These are phyloP conservation scores for Hysterangium stoloniferum DNA, from an alignment of 768 basidiomycete genomes.

Conservation along the genomic window DNA sequence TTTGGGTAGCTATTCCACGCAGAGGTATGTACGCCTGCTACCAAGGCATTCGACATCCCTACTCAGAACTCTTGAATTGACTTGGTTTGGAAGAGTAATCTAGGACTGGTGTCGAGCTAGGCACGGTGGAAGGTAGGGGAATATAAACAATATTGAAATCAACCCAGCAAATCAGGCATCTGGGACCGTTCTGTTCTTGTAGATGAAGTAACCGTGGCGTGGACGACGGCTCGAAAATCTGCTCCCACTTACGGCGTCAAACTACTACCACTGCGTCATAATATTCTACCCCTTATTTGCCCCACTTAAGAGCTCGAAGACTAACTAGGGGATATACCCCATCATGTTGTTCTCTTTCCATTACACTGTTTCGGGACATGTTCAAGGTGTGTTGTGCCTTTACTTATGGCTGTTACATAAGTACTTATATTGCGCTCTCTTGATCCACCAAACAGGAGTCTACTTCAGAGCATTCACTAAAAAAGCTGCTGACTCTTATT, in stretches of 20 bases:
- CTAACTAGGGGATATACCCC: background rate
- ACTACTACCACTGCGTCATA: no score
- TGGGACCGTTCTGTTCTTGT: background rate
- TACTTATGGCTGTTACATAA: background rate
- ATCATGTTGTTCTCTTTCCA: constrained; percentile 1
- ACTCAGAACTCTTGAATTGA: constrained; percentile 41
- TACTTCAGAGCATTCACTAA: constrained; percentile 3
- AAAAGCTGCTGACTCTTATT: background rate
- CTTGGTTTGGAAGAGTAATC: constrained; percentile 45
- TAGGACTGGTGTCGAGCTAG: constrained; percentile 38
- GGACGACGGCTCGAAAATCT: background rate
- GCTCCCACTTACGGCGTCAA: no score
- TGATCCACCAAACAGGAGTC: background rate
- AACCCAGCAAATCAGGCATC: constrained; percentile 1
- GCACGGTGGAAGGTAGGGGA: background rate
- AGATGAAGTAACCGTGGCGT: background rate
- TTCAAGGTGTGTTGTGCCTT: background rate
- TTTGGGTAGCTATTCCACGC: constrained; percentile 43
- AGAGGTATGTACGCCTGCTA: constrained; percentile 82
- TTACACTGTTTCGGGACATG: background rate
- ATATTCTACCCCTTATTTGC: no score
- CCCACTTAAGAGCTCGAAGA: no score
- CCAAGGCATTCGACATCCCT: constrained; percentile 77
- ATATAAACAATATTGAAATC: background rate
- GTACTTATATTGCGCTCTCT: background rate